phyloP scores from a whole-genome alignment of 1,284 basidiomycete genomes.

The Trametes hirsuta region DNA sequence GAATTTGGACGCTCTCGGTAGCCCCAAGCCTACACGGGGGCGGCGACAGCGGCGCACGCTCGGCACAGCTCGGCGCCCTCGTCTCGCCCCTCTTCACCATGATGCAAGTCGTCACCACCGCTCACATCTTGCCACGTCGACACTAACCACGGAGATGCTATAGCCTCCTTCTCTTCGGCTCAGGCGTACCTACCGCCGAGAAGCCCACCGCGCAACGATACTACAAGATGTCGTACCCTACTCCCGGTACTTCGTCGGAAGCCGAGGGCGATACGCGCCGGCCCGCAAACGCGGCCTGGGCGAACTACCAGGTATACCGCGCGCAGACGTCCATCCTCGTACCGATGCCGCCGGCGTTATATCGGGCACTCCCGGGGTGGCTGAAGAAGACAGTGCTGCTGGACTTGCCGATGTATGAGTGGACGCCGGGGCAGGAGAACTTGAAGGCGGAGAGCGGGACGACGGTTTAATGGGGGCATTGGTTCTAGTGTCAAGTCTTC shows the following conservation, averaged over 20 bases:
- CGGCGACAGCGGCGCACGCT: slow-evolving; percentile 44
- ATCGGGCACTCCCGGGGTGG: slow-evolving; percentile 54
- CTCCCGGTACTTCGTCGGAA: slow-evolving; percentile 34
- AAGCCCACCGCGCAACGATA: slow-evolving; percentile 71
- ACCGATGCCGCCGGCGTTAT: slow-evolving; percentile 65
- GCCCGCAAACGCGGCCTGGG: slow-evolving; percentile 46
- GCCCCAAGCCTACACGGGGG: slow-evolving; percentile 56
- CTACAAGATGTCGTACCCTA: slow-evolving; percentile 54
- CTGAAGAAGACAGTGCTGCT: slow-evolving; percentile 64
- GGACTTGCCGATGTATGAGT: slow-evolving; percentile 67
- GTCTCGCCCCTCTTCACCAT: slow-evolving; percentile 69
- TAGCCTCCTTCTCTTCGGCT: slow-evolving; percentile 68
- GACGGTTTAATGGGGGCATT: neutral
- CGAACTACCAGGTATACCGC: slow-evolving; percentile 59
- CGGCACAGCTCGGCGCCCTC: slow-evolving; percentile 63
- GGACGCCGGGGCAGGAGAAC: slow-evolving; percentile 12
- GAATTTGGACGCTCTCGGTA: slow-evolving; percentile 67
- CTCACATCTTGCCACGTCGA: neutral
- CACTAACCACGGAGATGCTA: neutral
- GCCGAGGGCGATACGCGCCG: neutral
- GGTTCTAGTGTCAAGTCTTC: neutral
- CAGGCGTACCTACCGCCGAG: slow-evolving; percentile 74
- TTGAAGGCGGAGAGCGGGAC: neutral
- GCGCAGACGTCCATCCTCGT: slow-evolving; percentile 67
- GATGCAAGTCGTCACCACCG: slow-evolving; percentile 45